These are phyloP conservation scores for Knufia fluminis DNA, from an alignment of 2,329 filamentous ascomycete genomes.

Conservation along the genomic window DNA sequence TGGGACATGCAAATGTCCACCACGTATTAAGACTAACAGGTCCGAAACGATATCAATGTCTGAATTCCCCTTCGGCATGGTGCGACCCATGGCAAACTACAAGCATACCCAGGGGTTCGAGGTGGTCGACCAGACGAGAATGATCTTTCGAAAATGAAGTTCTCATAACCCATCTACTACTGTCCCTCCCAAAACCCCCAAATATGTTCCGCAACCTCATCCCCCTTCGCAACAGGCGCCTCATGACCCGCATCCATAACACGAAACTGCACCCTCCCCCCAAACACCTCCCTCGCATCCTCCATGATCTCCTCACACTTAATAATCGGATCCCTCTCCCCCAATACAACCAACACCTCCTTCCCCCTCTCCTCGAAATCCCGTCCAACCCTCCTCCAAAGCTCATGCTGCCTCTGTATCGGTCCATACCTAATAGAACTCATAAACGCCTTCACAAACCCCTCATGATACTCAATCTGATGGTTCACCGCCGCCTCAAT, in stretches of 20 bases:
- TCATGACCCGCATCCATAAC: slow-evolving; percentile 60
- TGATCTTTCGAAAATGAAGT: no score
- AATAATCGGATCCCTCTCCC: slow-evolving; percentile 57
- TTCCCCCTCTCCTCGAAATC: slow-evolving; percentile 32
- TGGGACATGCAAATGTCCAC: no score
- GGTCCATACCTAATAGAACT: slow-evolving; percentile 62
- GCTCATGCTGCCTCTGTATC: slow-evolving; percentile 53
- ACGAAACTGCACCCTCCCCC: slow-evolving; percentile 49
- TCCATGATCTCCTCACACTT: slow-evolving; percentile 53
- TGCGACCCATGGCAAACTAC: no score
- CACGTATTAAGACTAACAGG: no score
- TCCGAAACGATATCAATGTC: no score
- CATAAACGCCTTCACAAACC: slow-evolving; percentile 62
- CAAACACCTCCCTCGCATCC: slow-evolving; percentile 51
- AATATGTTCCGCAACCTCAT: slow-evolving; percentile 49
- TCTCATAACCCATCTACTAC: no score
- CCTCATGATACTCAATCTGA: slow-evolving; percentile 58
- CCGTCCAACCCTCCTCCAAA: slow-evolving; percentile 51
- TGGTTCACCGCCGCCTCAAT: slow-evolving; percentile 57
- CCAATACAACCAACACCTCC: slow-evolving; percentile 58
- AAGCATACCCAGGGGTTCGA: no score
- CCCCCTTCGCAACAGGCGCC: slow-evolving; percentile 53
- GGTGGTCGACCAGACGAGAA: no score
- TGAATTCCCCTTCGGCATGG: no score
- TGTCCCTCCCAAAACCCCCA: slow-evolving; percentile 31